Base-by-base conservation (phyloP, 805 yeast genomes). In the Metschnikowia cubensis region DNA sequence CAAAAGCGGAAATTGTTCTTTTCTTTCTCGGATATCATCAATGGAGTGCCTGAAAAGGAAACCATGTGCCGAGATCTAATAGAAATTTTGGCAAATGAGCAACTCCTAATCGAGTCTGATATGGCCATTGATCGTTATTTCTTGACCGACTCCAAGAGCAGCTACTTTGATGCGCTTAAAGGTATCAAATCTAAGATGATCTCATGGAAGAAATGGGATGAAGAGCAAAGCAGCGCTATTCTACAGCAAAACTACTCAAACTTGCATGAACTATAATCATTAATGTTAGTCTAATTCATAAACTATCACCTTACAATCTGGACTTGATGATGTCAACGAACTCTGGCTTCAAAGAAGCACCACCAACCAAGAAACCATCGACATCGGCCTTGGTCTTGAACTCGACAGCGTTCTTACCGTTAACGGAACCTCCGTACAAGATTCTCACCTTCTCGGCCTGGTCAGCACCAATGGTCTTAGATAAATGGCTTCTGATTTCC, bases 321-420 rank as follows among this genome's bases (percentile, higher is more conserved):
- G 96, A 87, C 79, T 87, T 92, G 82, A 94, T 80, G 69, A 94
- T 94, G 76, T 89, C 94, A 67, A 89, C 83, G 68, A 94, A 94
- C 79, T 94, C 99, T 59, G 99, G 96, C 83, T 94, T 94, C 74
- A 94, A 83, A 42, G 96, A 89, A 68, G 99, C 99, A 79, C 99
- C 99, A 68, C 99, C 99, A 64, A 94, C 99, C 67, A 94, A 83
- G 92, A 91, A 94, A 48, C 99, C 99, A 69, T 94, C 99, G 58
- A 94, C 95, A 68, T 94, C 97, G 22, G 76, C 76, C 83, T 89
- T 89, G 76, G 84, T 94, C 78, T 84, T 89, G 84, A 94, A 91
- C 59, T 92, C 83, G 52, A 77, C 71, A 60, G 96, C 94, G 76
- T 92, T 94, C 79, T 83, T 82, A 71, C 96, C 98, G 74, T 89